phyloP scores from a whole-genome alignment of 306 rosid genomes.

The Quercus aquifolioides region DNA sequence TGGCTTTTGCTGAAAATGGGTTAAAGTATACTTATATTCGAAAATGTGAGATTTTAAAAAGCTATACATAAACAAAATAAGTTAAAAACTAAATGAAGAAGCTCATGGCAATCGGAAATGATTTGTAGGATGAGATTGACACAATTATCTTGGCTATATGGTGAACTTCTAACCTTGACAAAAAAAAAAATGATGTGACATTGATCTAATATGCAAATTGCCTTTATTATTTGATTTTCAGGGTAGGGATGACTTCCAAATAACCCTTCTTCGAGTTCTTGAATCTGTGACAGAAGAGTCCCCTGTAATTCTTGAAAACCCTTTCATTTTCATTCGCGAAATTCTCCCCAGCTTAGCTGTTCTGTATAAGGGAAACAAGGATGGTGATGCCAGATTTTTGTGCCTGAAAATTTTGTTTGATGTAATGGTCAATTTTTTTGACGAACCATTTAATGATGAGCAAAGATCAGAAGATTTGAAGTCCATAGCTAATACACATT shows the following conservation, averaged over 20 bases:
- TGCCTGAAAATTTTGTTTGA: constrained; percentile 87
- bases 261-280: constrained; percentile 81
- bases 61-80: too few relatives aligned
- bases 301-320: constrained; percentile 53
- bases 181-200: constrained; percentile 2
- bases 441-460: constrained; percentile 69
- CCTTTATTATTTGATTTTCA: constrained; percentile 39
- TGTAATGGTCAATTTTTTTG: constrained; percentile 73
- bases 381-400: constrained; percentile 95
- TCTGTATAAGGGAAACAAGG: constrained; percentile 92
- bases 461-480: constrained; percentile 70
- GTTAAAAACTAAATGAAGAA: too few relatives aligned
- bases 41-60: too few relatives aligned
- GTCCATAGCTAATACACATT: constrained; percentile 59
- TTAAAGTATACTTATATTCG: too few relatives aligned
- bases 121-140: background rate
- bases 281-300: constrained; percentile 86
- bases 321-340: constrained; percentile 66
- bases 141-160: background rate
- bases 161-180: background rate
- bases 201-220: constrained; percentile 20
- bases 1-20: too few relatives aligned
- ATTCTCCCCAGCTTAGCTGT: constrained; percentile 89
- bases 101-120: background rate
- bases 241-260: constrained; percentile 99